Evolutionary conservation across 257 asterid genomes (phyloP).

Genomic region (Striga asiatica): DNA sequence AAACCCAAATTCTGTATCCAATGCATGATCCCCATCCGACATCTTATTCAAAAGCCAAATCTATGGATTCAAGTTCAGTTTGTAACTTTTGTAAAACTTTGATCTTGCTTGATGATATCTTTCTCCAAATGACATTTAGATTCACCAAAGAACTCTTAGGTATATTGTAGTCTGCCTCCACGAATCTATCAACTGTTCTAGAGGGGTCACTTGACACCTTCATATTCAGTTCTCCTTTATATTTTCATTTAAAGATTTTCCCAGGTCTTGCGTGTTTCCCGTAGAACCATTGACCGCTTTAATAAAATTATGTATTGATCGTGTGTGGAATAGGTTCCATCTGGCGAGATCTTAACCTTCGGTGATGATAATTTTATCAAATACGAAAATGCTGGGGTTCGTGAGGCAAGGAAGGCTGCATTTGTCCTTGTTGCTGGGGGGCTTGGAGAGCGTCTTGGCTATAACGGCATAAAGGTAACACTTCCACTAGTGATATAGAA

Average conservation of each 20-base stretch:
- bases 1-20: no score
- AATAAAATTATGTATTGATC: constrained; percentile 1
- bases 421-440: constrained; percentile 99
- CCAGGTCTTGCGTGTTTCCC: neutral
- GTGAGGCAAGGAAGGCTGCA: constrained; percentile 79
- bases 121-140: no score
- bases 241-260: neutral
- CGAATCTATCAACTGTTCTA: no score
- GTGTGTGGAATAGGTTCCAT: constrained; percentile 62
- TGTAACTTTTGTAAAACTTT: constrained; percentile 4
- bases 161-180: no score
- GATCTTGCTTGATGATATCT: neutral
- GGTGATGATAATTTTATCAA: constrained; percentile 57
- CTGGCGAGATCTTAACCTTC: constrained; percentile 72
- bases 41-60: no score
- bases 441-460: constrained; percentile 99
- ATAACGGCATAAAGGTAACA: constrained; percentile 87
- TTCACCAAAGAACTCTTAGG: no score
- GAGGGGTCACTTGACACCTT: no score
- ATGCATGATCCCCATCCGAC: no score
- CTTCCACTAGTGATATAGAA: neutral
- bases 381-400: constrained; percentile 77
- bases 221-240: neutral
- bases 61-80: neutral
- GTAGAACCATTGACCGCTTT: constrained; percentile 7